Evolutionary conservation across 2,329 filamentous ascomycete species (phyloP).

Genomic region (Aspergillus sclerotialis): DNA sequence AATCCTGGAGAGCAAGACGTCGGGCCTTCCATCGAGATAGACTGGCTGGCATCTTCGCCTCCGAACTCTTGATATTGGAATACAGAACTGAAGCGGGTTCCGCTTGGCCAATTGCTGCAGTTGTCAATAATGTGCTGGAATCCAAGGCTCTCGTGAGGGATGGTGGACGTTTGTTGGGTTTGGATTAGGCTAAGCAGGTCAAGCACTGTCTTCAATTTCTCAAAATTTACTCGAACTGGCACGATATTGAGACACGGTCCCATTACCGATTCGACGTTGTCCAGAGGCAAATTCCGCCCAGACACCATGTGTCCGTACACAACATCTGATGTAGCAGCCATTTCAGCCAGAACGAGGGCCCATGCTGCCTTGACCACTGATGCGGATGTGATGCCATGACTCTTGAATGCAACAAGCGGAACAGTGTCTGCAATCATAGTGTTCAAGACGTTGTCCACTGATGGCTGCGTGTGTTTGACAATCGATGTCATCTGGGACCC

Average conservation of each 20-base stretch:
- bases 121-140: slow-evolving; percentile 46
- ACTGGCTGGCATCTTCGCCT: slow-evolving; percentile 6
- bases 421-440: slow-evolving; percentile 4
- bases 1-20: slow-evolving; percentile 7
- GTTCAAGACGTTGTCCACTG: slow-evolving; percentile 6
- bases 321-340: slow-evolving; percentile 46
- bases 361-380: slow-evolving; percentile 52
- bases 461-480: slow-evolving; percentile 5
- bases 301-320: slow-evolving; percentile 51
- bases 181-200: slow-evolving; percentile 46
- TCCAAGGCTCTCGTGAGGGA: slow-evolving; percentile 47
- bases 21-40: slow-evolving; percentile 5
- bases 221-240: slow-evolving; percentile 16
- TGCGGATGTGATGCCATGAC: slow-evolving; percentile 16
- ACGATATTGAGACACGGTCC: slow-evolving; percentile 22
- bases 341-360: slow-evolving; percentile 48
- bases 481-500: slow-evolving; percentile 8
- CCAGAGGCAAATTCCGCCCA: slow-evolving; percentile 39
- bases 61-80: slow-evolving; percentile 44
- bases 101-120: slow-evolving; percentile 50
- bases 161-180: slow-evolving; percentile 41
- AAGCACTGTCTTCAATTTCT: slow-evolving; percentile 23
- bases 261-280: slow-evolving; percentile 18
- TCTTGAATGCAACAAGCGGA: slow-evolving; percentile 5
- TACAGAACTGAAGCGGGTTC: slow-evolving; percentile 49